Percentiles rank a stretch among this genome's conserved stretches.
These are phyloP conservation scores for Amyloporia xantha DNA, from an alignment of 768 basidiomycete species.

Conservation along the genomic window DNA sequence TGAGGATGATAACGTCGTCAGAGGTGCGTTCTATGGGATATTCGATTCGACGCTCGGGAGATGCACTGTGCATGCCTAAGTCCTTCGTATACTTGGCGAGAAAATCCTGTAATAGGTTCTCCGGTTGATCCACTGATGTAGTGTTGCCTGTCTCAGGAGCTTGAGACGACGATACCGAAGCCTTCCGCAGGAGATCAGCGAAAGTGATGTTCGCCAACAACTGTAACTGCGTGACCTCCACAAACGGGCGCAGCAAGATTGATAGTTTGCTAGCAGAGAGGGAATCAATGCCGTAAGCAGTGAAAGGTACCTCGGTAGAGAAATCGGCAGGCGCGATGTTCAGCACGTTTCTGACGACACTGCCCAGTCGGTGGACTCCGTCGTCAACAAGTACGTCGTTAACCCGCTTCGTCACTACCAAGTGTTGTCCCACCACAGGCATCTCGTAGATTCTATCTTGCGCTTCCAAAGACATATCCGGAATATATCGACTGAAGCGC, in stretches of 20 bases:
- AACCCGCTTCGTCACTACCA: neutral
- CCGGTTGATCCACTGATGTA: neutral
- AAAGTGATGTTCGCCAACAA: constrained; percentile 29
- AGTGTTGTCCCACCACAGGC: constrained; percentile 18
- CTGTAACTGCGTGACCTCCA: constrained; percentile 30
- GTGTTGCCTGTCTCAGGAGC: neutral
- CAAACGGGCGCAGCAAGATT: constrained; percentile 24
- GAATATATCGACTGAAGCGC: constrained; percentile 23
- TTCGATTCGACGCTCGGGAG: too few relatives aligned
- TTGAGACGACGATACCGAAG: neutral
- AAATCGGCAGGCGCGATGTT: constrained; percentile 30
- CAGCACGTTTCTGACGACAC: constrained; percentile 18
- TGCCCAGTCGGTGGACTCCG: neutral
- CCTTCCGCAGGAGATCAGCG: constrained; percentile 17
- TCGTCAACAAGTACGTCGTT: neutral
- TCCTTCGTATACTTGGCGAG: neutral
- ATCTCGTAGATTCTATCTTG: constrained; percentile 20
- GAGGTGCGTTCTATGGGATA: neutral
- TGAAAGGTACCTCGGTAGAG: constrained; percentile 31
- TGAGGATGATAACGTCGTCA: neutral
- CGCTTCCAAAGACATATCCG: constrained; percentile 26
- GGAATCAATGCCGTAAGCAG: constrained; percentile 37
- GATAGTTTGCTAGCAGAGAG: constrained; percentile 33
- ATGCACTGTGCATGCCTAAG: too few relatives aligned
- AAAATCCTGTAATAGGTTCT: neutral